Percentiles rank a stretch among this genome's conserved stretches.
phyloP scores from a whole-genome alignment of 805 yeast species.

The Cyberlindnera mycetangii region DNA sequence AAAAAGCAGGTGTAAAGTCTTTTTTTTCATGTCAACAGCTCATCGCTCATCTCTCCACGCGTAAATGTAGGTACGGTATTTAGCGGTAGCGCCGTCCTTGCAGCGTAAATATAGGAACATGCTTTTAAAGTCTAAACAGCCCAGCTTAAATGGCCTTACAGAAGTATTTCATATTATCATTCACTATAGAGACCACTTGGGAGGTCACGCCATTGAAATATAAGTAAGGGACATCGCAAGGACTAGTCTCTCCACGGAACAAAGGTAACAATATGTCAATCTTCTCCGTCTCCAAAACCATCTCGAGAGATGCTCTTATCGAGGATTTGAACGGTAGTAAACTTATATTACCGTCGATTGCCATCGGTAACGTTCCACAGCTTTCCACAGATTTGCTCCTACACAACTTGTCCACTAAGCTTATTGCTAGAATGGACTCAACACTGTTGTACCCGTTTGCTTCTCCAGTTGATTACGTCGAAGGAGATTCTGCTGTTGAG shows the following conservation, averaged over 20 bases:
- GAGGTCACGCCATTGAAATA: no score
- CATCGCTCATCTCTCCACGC: conserved; percentile 5
- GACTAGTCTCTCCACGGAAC: no score
- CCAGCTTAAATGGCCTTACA: no score
- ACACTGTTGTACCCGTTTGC: conserved; percentile 73
- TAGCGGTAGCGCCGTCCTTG: no score
- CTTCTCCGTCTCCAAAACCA: not conserved
- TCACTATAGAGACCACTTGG: no score
- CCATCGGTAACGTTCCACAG: conserved; percentile 91
- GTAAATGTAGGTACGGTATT: conserved; percentile 11
- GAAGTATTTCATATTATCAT: no score
- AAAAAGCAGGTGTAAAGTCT: conserved; percentile 2
- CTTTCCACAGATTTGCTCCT: conserved; percentile 69
- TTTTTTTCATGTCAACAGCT: conserved; percentile 8
- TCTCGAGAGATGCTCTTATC: not conserved
- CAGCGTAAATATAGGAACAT: conserved; percentile 3
- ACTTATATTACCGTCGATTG: conserved; percentile 73
- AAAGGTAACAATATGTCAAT: no score
- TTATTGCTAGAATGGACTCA: conserved; percentile 57
- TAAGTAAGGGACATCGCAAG: no score
- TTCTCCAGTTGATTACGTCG: conserved; percentile 64
- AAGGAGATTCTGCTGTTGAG: conserved; percentile 19
- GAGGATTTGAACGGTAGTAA: conserved; percentile 31
- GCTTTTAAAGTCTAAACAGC: no score
- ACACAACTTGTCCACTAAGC: conserved; percentile 52